Evolutionary conservation across 192 early-diverging fungal species (phyloP).

Genomic region (Paraglomus brasilianum): DNA sequence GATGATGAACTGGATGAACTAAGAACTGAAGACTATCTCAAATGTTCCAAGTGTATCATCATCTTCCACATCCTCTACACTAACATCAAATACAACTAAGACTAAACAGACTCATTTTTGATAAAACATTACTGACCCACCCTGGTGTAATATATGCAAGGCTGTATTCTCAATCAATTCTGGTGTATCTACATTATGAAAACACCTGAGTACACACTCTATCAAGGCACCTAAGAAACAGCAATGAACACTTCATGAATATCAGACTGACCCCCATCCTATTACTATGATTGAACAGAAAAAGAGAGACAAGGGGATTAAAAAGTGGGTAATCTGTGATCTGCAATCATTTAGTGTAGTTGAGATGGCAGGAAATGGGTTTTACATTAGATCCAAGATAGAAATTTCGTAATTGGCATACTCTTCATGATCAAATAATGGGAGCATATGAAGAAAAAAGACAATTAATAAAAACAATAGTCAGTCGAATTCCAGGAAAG

Average conservation of each 20-base stretch:
- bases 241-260: slow-evolving; percentile 9
- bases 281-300: not conserved
- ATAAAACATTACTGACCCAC: too few relatives aligned
- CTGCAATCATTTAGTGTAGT: slow-evolving; percentile 8
- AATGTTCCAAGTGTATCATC: too few relatives aligned
- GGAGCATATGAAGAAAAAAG: not conserved
- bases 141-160: not conserved
- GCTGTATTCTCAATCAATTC: not conserved
- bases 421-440: not conserved
- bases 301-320: not conserved
- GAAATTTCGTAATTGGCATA: not conserved
- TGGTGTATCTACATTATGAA: not conserved
- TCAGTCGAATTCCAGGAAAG: not conserved
- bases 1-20: too few relatives aligned
- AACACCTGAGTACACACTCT: not conserved
- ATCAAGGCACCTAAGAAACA: not conserved
- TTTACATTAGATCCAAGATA: not conserved
- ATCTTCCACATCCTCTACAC: too few relatives aligned
- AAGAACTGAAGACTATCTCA: too few relatives aligned
- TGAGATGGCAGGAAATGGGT: not conserved
- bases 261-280: slow-evolving; percentile 1
- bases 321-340: not conserved
- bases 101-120: too few relatives aligned
- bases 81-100: too few relatives aligned
- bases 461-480: not conserved